These are phyloP conservation scores for Talaromyces sp. DNA, from an alignment of 2,329 filamentous ascomycete species.

Conservation along the genomic window DNA sequence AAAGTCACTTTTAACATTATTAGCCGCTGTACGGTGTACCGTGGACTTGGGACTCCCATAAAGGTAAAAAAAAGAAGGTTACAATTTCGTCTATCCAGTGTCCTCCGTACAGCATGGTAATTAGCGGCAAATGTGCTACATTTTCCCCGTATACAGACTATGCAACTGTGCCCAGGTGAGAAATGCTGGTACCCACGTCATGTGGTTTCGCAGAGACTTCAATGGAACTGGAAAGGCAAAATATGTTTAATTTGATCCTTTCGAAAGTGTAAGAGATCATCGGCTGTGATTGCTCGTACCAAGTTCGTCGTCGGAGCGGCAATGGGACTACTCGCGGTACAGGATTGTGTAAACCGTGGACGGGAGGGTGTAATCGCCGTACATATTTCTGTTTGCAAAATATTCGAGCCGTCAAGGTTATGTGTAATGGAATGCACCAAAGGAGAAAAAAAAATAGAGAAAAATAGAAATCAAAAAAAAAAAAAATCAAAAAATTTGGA, in stretches of 20 bases:
- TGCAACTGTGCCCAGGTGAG: too few relatives aligned
- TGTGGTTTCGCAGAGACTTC: conserved; percentile 19
- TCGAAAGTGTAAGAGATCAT: background rate
- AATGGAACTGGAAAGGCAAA: background rate
- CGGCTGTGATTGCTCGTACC: background rate
- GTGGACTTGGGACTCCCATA: conserved; percentile 18
- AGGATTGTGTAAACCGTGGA: background rate
- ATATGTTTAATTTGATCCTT: too few relatives aligned
- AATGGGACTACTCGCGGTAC: background rate
- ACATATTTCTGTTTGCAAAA: conserved; percentile 3
- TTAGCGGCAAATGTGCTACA: too few relatives aligned
- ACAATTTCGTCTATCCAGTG: too few relatives aligned
- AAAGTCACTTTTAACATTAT: background rate
- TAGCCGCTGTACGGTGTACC: conserved; percentile 12
- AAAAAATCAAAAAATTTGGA: background rate
- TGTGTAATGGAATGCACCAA: background rate
- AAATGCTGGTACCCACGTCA: conserved; percentile 16
- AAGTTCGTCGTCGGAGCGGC: background rate
- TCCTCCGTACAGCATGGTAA: too few relatives aligned
- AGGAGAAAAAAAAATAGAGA: background rate
- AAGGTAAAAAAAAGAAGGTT: conserved; percentile 1
- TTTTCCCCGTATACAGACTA: too few relatives aligned
- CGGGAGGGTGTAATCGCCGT: background rate
- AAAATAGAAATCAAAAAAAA: background rate
- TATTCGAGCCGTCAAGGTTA: background rate